Conservation (phyloP, 2,329 filamentous ascomycete genomes). For the Neocatenulostroma microsporum region DNA sequence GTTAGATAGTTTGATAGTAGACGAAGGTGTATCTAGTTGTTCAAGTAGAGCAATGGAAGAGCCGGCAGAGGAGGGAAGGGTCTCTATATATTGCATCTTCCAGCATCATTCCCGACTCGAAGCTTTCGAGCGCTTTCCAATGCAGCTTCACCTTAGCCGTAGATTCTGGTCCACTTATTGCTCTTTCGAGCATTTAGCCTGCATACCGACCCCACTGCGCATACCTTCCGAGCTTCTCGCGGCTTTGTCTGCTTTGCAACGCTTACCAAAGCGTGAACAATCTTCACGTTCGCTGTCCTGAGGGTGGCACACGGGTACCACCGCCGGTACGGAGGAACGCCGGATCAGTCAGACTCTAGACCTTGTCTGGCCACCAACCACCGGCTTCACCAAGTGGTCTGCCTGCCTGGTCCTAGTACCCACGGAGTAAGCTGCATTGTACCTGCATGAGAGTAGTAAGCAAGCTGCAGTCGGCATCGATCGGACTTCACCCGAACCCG, state of each 20-base stretch:
- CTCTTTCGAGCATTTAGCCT: neutral
- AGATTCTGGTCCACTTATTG: too few relatives aligned
- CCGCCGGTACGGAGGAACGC: too few relatives aligned
- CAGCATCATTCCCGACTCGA: neutral
- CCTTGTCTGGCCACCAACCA: too few relatives aligned
- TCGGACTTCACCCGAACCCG: neutral
- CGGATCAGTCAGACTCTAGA: too few relatives aligned
- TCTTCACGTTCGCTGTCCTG: neutral
- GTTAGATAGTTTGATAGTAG: constrained; percentile 1
- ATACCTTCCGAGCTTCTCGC: neutral
- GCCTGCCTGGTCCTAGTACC: too few relatives aligned
- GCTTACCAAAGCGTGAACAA: constrained; percentile 8
- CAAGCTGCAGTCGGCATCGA: neutral
- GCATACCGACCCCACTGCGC: too few relatives aligned
- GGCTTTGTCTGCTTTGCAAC: constrained; percentile 5
- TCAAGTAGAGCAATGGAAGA: neutral
- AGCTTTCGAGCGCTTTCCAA: neutral
- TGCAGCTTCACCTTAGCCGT: too few relatives aligned
- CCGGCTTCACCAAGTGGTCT: too few relatives aligned
- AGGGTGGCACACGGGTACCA: neutral
- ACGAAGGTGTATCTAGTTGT: neutral
- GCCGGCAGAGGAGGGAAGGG: neutral
- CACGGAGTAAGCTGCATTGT: neutral
- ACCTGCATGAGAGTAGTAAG: constrained; percentile 1
- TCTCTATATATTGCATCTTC: neutral